These are phyloP conservation scores for Cercospora sp. DNA, from an alignment of 2,329 filamentous ascomycete genomes.

Conservation along the genomic window DNA sequence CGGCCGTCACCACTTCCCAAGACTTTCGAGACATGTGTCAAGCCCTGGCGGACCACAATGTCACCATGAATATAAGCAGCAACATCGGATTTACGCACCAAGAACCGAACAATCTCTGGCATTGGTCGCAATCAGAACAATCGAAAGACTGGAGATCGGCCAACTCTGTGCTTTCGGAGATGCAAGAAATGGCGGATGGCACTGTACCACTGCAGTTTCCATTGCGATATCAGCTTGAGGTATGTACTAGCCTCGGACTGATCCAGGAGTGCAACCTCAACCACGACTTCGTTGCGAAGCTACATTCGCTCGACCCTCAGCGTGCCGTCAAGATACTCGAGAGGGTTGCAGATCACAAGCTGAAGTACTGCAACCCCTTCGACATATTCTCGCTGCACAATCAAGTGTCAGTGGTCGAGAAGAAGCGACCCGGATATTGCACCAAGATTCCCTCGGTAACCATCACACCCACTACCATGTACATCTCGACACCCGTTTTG, in stretches of 20 bases:
- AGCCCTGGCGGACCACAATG: conserved; percentile 71
- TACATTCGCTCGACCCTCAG: conserved; percentile 53
- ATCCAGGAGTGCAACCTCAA: conserved; percentile 75
- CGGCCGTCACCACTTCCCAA: conserved; percentile 8
- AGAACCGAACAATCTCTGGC: conserved; percentile 14
- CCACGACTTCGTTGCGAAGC: conserved; percentile 62
- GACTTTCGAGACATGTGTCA: conserved; percentile 41
- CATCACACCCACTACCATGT: conserved; percentile 81
- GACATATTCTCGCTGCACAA: conserved; percentile 61
- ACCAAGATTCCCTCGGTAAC: conserved; percentile 72
- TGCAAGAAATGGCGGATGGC: conserved; percentile 26
- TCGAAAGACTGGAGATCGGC: not conserved
- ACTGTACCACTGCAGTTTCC: conserved; percentile 54
- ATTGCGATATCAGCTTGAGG: conserved; percentile 87
- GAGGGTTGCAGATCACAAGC: conserved; percentile 66
- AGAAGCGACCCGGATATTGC: conserved; percentile 64
- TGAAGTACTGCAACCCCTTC: conserved; percentile 68
- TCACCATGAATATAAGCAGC: conserved; percentile 52
- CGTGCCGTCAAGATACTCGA: conserved; percentile 68
- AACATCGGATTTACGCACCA: conserved; percentile 45
- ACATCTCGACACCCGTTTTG: conserved; percentile 72
- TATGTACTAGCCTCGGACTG: conserved; percentile 78
- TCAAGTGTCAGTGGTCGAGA: conserved; percentile 36
- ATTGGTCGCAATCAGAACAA: conserved; percentile 13
- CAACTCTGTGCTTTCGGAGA: conserved; percentile 17